A percentile compares a stretch with the other conserved stretches of the same genome.
These are phyloP conservation scores for Knoxia roxburghii DNA, from an alignment of 257 asterid genomes.

Conservation along the genomic window DNA sequence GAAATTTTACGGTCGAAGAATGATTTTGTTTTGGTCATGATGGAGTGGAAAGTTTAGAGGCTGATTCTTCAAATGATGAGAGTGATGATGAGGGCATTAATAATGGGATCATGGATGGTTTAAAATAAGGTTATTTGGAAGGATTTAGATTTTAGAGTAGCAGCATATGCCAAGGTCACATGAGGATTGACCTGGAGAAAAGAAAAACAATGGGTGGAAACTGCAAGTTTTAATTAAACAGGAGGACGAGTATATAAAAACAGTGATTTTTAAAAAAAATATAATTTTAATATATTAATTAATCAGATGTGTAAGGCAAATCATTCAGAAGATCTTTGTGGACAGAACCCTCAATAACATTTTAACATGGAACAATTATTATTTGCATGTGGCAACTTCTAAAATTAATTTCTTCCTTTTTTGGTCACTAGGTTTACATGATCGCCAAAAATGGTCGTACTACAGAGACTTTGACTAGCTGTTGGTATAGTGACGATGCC, in stretches of 20 bases:
- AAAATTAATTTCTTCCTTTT: too few species aligned
- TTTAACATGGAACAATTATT: constrained; percentile 21
- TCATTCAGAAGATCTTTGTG: constrained; percentile 16
- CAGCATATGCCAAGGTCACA: constrained; percentile 18
- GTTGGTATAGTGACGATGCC: too few species aligned
- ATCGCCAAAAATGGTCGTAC: not conserved
- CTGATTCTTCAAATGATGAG: too few species aligned
- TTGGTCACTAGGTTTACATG: constrained; percentile 14
- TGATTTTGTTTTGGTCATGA: too few species aligned
- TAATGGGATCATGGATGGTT: not conserved
- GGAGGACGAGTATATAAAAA: not conserved
- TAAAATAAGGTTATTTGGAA: constrained; percentile 6
- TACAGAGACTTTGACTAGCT: not conserved
- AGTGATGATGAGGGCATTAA: not conserved
- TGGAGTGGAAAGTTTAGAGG: too few species aligned
- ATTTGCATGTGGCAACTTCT: constrained; percentile 8
- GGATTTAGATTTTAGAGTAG: constrained; percentile 16
- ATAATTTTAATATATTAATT: not conserved
- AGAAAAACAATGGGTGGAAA: constrained; percentile 5
- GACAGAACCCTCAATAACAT: constrained; percentile 1
- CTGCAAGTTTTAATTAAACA: not conserved
- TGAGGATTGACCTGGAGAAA: not conserved
- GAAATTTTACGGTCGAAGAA: too few species aligned
- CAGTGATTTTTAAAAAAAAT: too few species aligned
- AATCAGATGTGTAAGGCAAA: constrained; percentile 12